Evolutionary conservation across 257 asterid species (phyloP), one percentile per base, ranked within the genome.

Genomic region (Jacaranda copaia): DNA sequence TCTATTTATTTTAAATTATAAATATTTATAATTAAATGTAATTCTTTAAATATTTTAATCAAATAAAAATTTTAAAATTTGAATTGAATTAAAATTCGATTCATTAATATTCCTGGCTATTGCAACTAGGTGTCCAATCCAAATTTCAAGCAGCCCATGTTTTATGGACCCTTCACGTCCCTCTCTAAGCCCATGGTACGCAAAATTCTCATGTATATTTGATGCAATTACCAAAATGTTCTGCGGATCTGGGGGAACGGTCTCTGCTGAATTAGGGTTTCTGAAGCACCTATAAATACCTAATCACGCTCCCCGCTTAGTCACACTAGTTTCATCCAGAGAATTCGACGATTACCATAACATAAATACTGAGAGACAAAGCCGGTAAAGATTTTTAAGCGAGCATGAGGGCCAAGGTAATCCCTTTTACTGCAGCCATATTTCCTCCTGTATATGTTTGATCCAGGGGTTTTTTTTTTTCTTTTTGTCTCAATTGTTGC

Each of bases 321-420:
- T 66, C 52, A 39, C 76, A 53, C n/a, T 11, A 5, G 13, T 68
- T 68, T 45, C 45, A 2, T 67, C 19, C 25, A 35, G 45, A 32
- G 12, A 19, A 69, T 32, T 69, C 61, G 14, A 5, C 32, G 35
- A 55, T 12, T 35, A 2, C 45, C 38, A 10, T 53, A 42, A 18
- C 58, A 43, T 19, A 20, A 14, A 2, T 4, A 16, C 6, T 40
- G 56, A 59, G 62, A 45, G 3, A 14, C 59, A 10, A 8, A 45
- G 73, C 20, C 42, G 58, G 73, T 11, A 52, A 38, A 39, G 9
- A 56, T 56, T 25, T 35, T 36, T 61, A 53, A 64, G 59, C 19
- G 52, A 12, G 19, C 66, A 65, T 75, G 79, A 64, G 79, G 67
- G 79, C 80, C 36, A 75, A 75, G 80, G 80, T 75, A 65, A 51